Conservation (phyloP, 805 yeast species). For the Zygosaccharomyces siamensis region DNA sequence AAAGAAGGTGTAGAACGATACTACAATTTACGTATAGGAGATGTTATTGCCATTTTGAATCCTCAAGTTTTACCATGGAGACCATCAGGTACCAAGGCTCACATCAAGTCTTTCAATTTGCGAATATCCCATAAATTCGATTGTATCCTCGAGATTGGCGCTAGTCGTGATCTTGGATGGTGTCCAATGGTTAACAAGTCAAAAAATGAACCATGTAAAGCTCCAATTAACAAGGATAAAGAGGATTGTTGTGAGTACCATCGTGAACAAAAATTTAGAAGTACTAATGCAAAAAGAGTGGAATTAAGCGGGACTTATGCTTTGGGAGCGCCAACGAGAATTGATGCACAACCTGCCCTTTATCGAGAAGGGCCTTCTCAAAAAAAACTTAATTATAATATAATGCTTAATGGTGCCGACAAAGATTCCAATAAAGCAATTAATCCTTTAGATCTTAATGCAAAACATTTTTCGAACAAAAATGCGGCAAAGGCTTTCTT, state of each 20-base stretch:
- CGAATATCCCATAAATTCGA: constrained; percentile 47
- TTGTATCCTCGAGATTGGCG: constrained; percentile 68
- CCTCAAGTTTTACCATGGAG: constrained; percentile 53
- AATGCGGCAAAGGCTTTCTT: constrained; percentile 48
- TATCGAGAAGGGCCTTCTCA: constrained; percentile 29
- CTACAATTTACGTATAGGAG: constrained; percentile 73
- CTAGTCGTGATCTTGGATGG: constrained; percentile 57
- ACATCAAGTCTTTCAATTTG: constrained; percentile 47
- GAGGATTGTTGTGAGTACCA: constrained; percentile 69
- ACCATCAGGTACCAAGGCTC: constrained; percentile 21
- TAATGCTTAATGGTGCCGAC: constrained; percentile 10
- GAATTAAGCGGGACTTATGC: constrained; percentile 65
- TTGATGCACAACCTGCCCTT: constrained; percentile 42
- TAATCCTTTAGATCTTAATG: constrained; percentile 24
- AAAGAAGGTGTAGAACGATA: constrained; percentile 56
- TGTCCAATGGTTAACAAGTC: constrained; percentile 50
- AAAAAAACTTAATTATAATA: constrained; percentile 6
- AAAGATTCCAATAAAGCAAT: constrained; percentile 18
- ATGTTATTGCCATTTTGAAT: constrained; percentile 66
- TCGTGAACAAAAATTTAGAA: constrained; percentile 50
- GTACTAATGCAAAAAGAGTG: constrained; percentile 57
- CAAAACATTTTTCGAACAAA: constrained; percentile 37
- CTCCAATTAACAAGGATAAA: constrained; percentile 52
- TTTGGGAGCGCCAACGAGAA: constrained; percentile 50
- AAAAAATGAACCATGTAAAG: constrained; percentile 50